Evolutionary conservation across 2,329 filamentous ascomycete genomes (phyloP), one percentile per base, ranked within the genome.

Genomic region (Arthrobotrys pseudoclavata): DNA sequence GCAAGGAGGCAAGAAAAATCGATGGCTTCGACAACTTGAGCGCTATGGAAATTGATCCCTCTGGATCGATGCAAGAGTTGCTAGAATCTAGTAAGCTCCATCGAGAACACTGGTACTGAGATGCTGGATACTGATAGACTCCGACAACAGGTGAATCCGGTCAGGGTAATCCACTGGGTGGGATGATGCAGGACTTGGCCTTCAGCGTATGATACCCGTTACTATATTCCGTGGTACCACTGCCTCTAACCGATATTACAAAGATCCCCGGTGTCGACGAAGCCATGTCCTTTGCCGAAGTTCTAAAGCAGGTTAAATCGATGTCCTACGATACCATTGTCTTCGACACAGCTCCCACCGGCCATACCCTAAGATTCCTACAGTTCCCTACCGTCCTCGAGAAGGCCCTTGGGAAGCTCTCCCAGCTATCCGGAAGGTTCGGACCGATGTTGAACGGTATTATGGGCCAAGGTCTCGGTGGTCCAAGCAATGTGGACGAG

Each of bases 41-140:
- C 83, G 96, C 96, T 79, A 99, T 99, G 96, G 96, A 99, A 85
- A 98, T 99, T 82, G 96, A 99, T 83, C 96, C 96, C 66, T 98
- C 97, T 83, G 96, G 95, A 57, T 97, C 93, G 83, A 97, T 99
- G 84, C 96, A 97, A 85, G 96, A 99, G 84, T 86, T 99, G 70
- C 86, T 99, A 79, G 92, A 82, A 53, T 81, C 75, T 57, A 77
- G 80, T 80, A 67, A 52, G 69, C 20, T 52, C 34, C 10, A 7
- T 26, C 13, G 6, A 6, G n/a, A 18, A 55, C n/a, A n/a, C 24
- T 40, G 26, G 20, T 50, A 22, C 34, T 47, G 34, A 31, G 15
- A n/a, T 37, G 31, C 37, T 15, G 15, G 29, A 31, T 20, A 26
- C 60, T 76, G 37, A 70, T 45, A 37, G 15, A 26, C 24, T 22